Evolutionary conservation across 2,329 filamentous ascomycete species (phyloP).

Genomic region (Aspergillus sclerotialis): DNA sequence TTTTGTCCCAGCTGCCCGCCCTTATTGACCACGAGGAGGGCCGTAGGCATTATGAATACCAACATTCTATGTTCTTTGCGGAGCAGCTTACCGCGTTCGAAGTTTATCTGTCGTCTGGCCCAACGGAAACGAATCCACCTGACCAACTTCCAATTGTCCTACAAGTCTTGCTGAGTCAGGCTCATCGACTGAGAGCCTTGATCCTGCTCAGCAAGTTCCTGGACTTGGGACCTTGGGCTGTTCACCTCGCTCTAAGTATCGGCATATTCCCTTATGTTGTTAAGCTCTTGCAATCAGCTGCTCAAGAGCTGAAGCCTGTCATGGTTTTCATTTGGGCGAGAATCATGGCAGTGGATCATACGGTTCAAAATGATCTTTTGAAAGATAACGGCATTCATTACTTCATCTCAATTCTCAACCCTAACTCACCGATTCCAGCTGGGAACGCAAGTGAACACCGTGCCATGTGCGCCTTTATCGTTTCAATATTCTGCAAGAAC

Average conservation of each 20-base stretch:
- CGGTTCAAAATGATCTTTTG: conserved; percentile 85
- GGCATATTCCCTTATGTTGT: conserved; percentile 99
- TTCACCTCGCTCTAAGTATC: conserved; percentile 95
- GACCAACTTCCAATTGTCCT: conserved; percentile 95
- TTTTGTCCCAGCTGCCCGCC: conserved; percentile 78
- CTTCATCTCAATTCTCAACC: conserved; percentile 87
- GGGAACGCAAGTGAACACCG: conserved; percentile 89
- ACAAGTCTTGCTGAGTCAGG: conserved; percentile 91
- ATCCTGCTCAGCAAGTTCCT: conserved; percentile 90
- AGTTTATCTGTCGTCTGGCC: conserved; percentile 80
- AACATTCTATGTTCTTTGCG: conserved; percentile 92
- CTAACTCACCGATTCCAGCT: conserved; percentile 73
- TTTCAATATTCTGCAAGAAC: conserved; percentile 93
- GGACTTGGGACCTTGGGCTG: conserved; percentile 93
- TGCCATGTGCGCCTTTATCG: conserved; percentile 97
- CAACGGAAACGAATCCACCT: conserved; percentile 76
- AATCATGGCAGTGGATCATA: conserved; percentile 88
- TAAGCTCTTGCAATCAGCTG: conserved; percentile 90
- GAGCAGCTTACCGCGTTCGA: conserved; percentile 97
- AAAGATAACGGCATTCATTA: conserved; percentile 98
- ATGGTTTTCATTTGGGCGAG: conserved; percentile 99
- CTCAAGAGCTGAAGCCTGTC: conserved; percentile 87
- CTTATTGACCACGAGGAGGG: conserved; percentile 70
- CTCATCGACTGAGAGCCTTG: conserved; percentile 82
- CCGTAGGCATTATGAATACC: conserved; percentile 76